A percentile compares a stretch with the other conserved stretches of the same genome.
Evolutionary conservation across 345 rosid genomes (phyloP).

Genomic region (Camelina neglecta): DNA sequence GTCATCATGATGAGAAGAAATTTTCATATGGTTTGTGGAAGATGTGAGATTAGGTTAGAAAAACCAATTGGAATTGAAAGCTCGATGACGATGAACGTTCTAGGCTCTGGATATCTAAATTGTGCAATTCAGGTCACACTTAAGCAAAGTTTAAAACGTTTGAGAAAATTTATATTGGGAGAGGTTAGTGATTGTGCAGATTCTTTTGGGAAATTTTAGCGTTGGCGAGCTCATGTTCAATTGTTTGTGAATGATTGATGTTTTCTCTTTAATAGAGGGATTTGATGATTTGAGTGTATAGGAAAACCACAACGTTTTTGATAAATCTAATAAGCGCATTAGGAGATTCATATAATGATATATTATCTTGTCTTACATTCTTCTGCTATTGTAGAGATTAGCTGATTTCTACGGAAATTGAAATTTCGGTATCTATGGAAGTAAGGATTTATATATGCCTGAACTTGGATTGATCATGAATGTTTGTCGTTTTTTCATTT

Average conservation of each 20-base stretch:
- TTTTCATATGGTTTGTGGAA: neutral
- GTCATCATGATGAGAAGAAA: neutral
- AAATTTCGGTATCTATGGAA: no score
- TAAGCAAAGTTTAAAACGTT: neutral
- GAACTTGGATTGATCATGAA: no score
- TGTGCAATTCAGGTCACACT: neutral
- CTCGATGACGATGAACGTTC: slow-evolving; percentile 3
- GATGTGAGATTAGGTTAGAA: neutral
- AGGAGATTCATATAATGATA: no score
- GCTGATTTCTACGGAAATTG: no score
- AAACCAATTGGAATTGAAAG: neutral
- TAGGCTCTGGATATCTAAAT: neutral
- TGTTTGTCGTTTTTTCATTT: no score
- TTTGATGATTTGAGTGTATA: neutral
- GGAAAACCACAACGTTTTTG: no score
- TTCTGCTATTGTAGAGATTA: no score
- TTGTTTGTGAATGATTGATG: neutral
- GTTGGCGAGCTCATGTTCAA: neutral
- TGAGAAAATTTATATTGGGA: neutral
- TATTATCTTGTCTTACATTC: no score
- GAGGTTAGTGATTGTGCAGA: neutral
- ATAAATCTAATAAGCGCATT: no score
- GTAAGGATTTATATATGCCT: no score
- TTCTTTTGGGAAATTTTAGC: no score
- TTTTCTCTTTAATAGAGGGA: neutral